These are phyloP conservation scores for Blastobotrys capitulatus DNA, from an alignment of 1,139 yeast genomes.

Conservation along the genomic window DNA sequence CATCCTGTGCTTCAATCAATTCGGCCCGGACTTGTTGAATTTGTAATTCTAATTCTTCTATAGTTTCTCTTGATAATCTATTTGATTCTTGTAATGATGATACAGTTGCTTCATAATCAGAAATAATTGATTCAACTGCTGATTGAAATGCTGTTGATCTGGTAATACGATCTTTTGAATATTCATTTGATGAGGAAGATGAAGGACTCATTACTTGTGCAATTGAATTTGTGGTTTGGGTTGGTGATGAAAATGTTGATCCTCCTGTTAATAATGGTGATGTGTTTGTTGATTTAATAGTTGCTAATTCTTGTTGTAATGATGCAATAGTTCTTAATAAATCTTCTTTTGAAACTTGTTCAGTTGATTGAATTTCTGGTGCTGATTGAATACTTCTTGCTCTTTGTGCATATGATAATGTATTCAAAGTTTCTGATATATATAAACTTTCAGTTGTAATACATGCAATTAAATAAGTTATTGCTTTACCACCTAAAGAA, in stretches of 20 bases:
- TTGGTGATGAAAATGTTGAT: not conserved
- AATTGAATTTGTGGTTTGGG: not conserved
- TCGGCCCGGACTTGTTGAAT: constrained; percentile 12
- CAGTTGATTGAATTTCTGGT: constrained; percentile 23
- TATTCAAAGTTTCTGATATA: constrained; percentile 66
- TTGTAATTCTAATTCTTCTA: constrained; percentile 13
- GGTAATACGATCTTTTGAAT: constrained; percentile 17
- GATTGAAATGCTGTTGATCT: constrained; percentile 20
- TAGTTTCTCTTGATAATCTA: constrained; percentile 14
- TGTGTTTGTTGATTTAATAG: constrained; percentile 1
- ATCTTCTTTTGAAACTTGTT: constrained; percentile 20
- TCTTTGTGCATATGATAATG: constrained; percentile 75
- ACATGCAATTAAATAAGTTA: constrained; percentile 73
- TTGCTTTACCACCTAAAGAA: constrained; percentile 76
- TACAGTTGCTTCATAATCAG: constrained; percentile 25
- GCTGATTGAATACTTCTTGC: constrained; percentile 35
- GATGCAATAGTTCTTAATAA: constrained; percentile 17
- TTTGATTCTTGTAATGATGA: constrained; percentile 20
- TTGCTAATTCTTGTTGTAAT: constrained; percentile 20
- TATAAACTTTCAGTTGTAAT: constrained; percentile 55
- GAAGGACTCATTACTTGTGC: constrained; percentile 1
- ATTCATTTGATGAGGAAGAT: constrained; percentile 1
- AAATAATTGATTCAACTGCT: constrained; percentile 22
- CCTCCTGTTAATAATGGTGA: constrained; percentile 5
- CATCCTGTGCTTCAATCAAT: constrained; percentile 12